Evolutionary conservation across 1,139 yeast species (phyloP).

Genomic region (Nakaseomyces nivariensis): DNA sequence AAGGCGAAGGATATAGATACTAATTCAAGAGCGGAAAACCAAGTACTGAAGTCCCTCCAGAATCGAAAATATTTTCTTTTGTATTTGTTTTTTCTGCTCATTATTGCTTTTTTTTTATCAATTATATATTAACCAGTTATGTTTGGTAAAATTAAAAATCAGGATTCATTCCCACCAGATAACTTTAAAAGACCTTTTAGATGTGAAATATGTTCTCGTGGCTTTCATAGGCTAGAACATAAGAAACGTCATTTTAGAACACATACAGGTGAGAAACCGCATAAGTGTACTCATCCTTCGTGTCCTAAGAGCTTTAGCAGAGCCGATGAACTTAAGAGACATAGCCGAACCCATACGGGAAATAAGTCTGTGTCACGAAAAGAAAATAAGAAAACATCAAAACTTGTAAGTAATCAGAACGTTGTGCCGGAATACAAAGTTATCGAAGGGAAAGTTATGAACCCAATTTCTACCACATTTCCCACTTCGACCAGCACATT

Average conservation of each 20-base stretch:
- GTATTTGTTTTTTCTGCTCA: neutral
- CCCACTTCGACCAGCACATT: neutral
- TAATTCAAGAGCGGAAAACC: no score
- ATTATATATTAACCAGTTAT: neutral
- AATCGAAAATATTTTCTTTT: no score
- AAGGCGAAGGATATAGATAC: no score
- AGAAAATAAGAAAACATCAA: neutral
- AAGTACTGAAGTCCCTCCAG: no score
- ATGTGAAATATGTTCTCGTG: constrained; percentile 85
- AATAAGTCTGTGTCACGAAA: neutral
- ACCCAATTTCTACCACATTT: neutral
- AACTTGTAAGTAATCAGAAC: neutral
- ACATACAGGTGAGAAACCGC: constrained; percentile 95
- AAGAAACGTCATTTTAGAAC: constrained; percentile 91
- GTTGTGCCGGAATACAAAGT: neutral
- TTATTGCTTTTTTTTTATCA: neutral
- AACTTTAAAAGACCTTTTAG: constrained; percentile 52
- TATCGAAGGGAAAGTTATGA: neutral
- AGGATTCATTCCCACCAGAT: constrained; percentile 14
- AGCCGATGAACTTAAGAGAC: constrained; percentile 85
- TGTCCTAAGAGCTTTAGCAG: constrained; percentile 79
- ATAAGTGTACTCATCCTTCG: constrained; percentile 77
- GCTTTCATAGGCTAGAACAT: constrained; percentile 86
- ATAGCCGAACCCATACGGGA: constrained; percentile 59
- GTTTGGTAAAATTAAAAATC: constrained; percentile 6